Percentiles rank a stretch among this genome's conserved stretches.
phyloP scores from a whole-genome alignment of 2,329 filamentous ascomycete species.

The Arachnomyces sp. region DNA sequence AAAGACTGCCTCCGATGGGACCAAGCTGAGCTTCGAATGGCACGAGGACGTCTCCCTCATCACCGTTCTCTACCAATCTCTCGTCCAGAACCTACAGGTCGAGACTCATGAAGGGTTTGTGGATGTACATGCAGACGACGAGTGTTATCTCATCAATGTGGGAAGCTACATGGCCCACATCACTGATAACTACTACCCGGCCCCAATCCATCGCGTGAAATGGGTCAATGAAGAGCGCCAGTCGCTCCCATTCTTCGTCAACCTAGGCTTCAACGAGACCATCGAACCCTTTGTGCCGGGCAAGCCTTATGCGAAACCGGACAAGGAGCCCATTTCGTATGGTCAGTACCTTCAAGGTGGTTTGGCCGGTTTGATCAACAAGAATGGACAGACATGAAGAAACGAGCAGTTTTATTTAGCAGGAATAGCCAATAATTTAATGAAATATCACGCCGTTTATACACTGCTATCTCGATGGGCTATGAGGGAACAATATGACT shows the following conservation, averaged over 20 bases:
- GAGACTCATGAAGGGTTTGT: neutral
- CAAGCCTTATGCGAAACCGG: neutral
- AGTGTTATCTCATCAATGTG: neutral
- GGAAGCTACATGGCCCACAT: constrained; percentile 2
- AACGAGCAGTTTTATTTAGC: too few relatives aligned
- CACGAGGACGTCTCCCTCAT: constrained; percentile 2
- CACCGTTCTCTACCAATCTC: constrained; percentile 1
- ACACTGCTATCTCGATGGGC: too few relatives aligned
- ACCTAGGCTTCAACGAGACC: neutral
- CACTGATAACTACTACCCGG: constrained; percentile 1
- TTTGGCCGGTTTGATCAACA: neutral
- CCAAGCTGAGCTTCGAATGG: constrained; percentile 2
- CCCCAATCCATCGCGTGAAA: constrained; percentile 1
- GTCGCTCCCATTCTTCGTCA: constrained; percentile 1
- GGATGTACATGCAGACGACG: neutral
- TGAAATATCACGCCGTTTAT: too few relatives aligned
- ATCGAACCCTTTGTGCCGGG: neutral
- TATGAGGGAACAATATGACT: too few relatives aligned
- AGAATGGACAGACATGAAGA: neutral
- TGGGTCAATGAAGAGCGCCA: constrained; percentile 2
- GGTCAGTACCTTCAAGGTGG: neutral
- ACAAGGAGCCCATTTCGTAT: constrained; percentile 1
- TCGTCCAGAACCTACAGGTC: constrained; percentile 1
- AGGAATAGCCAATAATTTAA: too few relatives aligned
- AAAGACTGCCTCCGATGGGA: neutral